A percentile compares a stretch with the other conserved stretches of the same genome.
Conservation (phyloP, 192 early-diverging fungal genomes). For the Coemansia sp. region DNA sequence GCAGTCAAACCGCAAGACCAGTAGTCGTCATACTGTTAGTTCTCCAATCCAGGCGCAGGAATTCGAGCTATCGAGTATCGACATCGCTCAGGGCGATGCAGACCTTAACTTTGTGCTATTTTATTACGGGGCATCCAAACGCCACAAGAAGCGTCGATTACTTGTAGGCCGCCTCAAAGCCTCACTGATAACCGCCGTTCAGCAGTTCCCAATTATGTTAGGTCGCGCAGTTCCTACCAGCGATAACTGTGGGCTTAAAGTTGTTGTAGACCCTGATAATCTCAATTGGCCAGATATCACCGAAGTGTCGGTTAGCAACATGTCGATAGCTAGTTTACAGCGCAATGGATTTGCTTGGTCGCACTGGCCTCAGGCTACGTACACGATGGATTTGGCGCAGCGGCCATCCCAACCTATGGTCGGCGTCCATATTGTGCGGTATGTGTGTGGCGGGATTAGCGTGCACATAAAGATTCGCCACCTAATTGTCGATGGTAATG, state of each 20-base stretch:
- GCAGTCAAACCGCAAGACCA: background rate
- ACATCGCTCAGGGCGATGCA: conserved; percentile 38
- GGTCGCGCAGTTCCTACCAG: conserved; percentile 11
- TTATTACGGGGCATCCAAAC: conserved; percentile 11
- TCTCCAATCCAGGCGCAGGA: conserved; percentile 16
- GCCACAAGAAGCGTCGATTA: conserved; percentile 10
- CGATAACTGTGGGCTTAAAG: background rate
- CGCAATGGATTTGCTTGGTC: conserved; percentile 18
- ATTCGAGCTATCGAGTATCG: conserved; percentile 33
- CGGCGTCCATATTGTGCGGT: conserved; percentile 33
- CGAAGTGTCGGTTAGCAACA: conserved; percentile 1
- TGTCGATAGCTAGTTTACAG: conserved; percentile 6
- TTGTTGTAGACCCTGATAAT: conserved; percentile 26
- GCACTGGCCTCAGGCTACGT: conserved; percentile 24
- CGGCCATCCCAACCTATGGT: conserved; percentile 20
- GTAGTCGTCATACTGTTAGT: background rate
- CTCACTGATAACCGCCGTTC: conserved; percentile 19
- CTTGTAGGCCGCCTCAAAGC: conserved; percentile 10
- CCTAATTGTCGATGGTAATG: conserved; percentile 36
- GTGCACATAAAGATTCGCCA: conserved; percentile 45
- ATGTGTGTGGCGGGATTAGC: conserved; percentile 39
- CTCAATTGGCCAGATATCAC: conserved; percentile 47
- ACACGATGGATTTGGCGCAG: conserved; percentile 12
- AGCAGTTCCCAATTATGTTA: conserved; percentile 30
- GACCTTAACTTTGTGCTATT: conserved; percentile 49